Percentiles rank a stretch among this genome's conserved stretches.
These are phyloP conservation scores for Firmiana major DNA, from an alignment of 345 rosid species.

Conservation along the genomic window DNA sequence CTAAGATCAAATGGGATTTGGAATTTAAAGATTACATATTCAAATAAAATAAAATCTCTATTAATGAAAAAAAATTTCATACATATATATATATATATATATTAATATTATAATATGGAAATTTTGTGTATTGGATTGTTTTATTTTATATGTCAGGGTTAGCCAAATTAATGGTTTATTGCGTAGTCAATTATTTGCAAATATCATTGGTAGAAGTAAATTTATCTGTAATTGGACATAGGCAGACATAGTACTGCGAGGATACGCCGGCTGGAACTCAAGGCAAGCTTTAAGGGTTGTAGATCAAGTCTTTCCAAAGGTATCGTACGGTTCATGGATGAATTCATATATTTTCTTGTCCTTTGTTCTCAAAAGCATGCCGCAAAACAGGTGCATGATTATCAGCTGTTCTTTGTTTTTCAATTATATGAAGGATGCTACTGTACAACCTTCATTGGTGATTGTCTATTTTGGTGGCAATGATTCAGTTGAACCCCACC, in stretches of 20 bases:
- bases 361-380: not conserved
- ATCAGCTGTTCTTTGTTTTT: not conserved
- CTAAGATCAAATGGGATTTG: too few species aligned
- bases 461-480: conserved; percentile 95
- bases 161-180: too few species aligned
- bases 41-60: too few species aligned
- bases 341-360: not conserved
- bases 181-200: too few species aligned
- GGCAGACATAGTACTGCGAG: conserved; percentile 83
- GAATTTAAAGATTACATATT: too few species aligned
- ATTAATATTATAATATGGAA: too few species aligned
- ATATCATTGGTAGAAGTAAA: not conserved
- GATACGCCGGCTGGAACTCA: conserved; percentile 88
- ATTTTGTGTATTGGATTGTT: too few species aligned
- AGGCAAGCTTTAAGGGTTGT: conserved; percentile 65
- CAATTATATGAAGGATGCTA: conserved; percentile 45
- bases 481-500: conserved; percentile 62
- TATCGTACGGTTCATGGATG: conserved; percentile 13
- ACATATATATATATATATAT: too few species aligned
- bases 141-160: too few species aligned
- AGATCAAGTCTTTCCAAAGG: conserved; percentile 80
- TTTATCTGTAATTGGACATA: conserved; percentile 17
- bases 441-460: conserved; percentile 71
- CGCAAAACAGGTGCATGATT: not conserved
- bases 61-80: too few species aligned